Evolutionary conservation across 129 eudicot species (phyloP), one percentile per base, ranked within the genome.

Genomic region (Chrysanthemum seticuspe): DNA sequence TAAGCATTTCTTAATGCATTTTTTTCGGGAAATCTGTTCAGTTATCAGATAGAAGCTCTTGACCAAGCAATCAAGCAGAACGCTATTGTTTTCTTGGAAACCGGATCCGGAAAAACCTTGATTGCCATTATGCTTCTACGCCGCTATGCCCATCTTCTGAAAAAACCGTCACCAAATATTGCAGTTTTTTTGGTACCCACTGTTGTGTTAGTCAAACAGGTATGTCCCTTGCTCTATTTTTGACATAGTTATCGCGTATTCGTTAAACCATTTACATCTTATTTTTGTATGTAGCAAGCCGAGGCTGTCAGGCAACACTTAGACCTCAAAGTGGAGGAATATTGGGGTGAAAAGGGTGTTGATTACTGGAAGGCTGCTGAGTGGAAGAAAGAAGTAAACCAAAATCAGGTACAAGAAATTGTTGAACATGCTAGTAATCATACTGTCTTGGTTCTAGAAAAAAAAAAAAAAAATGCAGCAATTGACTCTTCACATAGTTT

Each of bases 101-200:
- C 99, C 2, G 99, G 99, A 2, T 83, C 97, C 3, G 99, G 99
- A 6, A 95, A 95, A 79, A 95, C 99, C 0, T 60, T 95, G 57
- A 86, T 95, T 3, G 94, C 97, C 0, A 80, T 95, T 11, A 95
- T 95, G 99, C 99, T 95, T 73, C 57, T 95, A 21, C 87, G 94
- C 1, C 82, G 87, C 68, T 86, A 86, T 67, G 96, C 97, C 0
- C 81, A 88, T 67, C 65, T 74, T 13, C 55, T 95, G 10, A 62
- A 83, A 57, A 90, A 88, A 74, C 99, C 99, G 8, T 79, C 89
- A 1, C 81, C 83, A 0, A 80, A 23, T 66, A 68, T 86, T 62
- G 93, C 97, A 2, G 91, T 95, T 71, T 86, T 95, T 67, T 79
- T 95, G 88, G 99, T 95, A 13, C 99, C 99, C 18, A 90, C 85